Base-by-base conservation (phyloP, 2,329 filamentous ascomycete species). In the Dissoconium aciculare region DNA sequence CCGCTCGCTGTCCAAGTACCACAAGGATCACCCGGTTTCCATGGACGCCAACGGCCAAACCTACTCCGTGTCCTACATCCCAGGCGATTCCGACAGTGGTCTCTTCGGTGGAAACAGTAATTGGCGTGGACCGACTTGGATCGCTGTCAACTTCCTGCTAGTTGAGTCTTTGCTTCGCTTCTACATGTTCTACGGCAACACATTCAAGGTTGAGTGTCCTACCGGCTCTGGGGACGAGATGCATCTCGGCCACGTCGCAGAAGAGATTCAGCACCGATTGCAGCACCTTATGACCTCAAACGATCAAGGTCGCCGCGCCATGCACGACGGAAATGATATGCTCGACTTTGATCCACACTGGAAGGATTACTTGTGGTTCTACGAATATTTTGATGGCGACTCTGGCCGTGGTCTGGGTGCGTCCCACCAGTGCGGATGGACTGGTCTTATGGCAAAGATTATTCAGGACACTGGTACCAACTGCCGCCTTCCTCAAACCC, bases 31-130 rank as follows among this genome's bases (percentile, higher is more conserved):
- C 43, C 89, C 89, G 0, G 89, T 82, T 54, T 81, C 80, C 1
- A 95, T 95, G 87, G 78, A 92, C 32, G 87, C 94, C 36, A 92
- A 95, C 42, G 84, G 82, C 0, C 83, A 94, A 53, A 69, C 68
- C 16, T 95, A 93, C 61, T 71, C 74, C 34, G 87, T 95, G 24
- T 71, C 74, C 45, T 95, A 95, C 50, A 74, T 95, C 11, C 76
- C 89, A 1, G 89, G 87, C n/a, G 87, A 95, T 52, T 94, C 87
- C 1, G 85, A 95, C 59, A 93, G 81, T 48, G 82, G 83, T 3
- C 69, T 95, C 4, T 95, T 95, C 49, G 87, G 87, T 31, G 87
- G 87, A 43, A 95, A 95, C 67, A 93, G 84, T 56, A 95, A 95
- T 58, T 95, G 87, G 87, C 74, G 87, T 59, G 87, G 63, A 1